Conservation (phyloP, 1,284 basidiomycete genomes). For the Malassezia slooffiae region DNA sequence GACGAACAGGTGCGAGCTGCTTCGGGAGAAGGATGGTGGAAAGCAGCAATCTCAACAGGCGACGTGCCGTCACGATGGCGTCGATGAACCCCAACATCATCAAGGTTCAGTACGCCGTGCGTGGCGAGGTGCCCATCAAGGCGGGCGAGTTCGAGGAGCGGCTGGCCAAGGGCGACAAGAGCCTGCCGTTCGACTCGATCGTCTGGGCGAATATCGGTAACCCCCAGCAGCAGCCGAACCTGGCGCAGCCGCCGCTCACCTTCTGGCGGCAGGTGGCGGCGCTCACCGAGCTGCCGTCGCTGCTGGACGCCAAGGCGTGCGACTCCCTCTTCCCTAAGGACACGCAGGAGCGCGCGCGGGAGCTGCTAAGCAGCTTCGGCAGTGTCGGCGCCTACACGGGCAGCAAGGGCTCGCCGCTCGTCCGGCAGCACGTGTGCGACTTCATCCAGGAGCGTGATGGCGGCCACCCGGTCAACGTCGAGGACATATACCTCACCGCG, state of each 20-base stretch:
- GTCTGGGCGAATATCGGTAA: constrained; percentile 97
- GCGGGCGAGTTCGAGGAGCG: constrained; percentile 61
- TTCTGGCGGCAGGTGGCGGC: constrained; percentile 85
- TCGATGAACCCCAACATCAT: constrained; percentile 66
- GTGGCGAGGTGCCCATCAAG: constrained; percentile 84
- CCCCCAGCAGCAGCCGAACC: constrained; percentile 76
- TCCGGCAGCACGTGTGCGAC: constrained; percentile 75
- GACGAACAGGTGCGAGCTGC: no score
- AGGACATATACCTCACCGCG: constrained; percentile 81
- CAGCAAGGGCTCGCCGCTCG: constrained; percentile 80
- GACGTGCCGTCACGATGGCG: constrained; percentile 38
- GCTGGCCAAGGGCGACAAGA: constrained; percentile 47
- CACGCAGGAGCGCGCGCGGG: constrained; percentile 68
- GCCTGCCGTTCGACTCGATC: constrained; percentile 73
- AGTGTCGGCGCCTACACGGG: constrained; percentile 92
- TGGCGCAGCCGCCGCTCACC: constrained; percentile 86
- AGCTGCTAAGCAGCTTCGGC: constrained; percentile 74
- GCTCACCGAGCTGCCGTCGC: constrained; percentile 78
- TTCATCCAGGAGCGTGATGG: constrained; percentile 58
- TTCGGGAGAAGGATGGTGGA: no score
- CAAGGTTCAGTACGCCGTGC: constrained; percentile 89
- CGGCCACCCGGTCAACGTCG: constrained; percentile 63
- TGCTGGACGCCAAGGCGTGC: constrained; percentile 55
- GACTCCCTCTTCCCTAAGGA: constrained; percentile 66
- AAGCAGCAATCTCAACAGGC: no score